These are phyloP conservation scores for Fraxinus nigra DNA, from an alignment of 305 asterid genomes.

Conservation along the genomic window DNA sequence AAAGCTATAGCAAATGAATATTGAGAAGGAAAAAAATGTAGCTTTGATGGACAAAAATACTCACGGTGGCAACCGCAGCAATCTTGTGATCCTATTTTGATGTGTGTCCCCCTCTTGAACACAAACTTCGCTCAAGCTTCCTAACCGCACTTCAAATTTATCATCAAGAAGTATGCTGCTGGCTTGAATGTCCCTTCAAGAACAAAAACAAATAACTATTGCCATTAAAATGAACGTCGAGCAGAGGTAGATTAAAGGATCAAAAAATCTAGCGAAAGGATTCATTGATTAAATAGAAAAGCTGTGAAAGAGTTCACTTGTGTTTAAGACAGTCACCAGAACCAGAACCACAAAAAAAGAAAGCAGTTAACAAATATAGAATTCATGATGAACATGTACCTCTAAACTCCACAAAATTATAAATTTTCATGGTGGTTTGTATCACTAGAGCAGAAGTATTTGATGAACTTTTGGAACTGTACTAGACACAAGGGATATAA, in stretches of 20 bases:
- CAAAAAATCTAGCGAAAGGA: neutral
- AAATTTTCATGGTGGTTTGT: neutral
- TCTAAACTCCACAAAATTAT: neutral
- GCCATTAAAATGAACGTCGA: neutral
- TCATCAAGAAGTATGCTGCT: slow-evolving; percentile 58
- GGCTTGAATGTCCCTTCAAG: slow-evolving; percentile 50
- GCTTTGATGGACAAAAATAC: slow-evolving; percentile 1
- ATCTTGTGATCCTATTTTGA: slow-evolving; percentile 38
- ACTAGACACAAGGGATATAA: neutral
- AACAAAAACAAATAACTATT: slow-evolving; percentile 7
- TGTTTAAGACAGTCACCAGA: neutral
- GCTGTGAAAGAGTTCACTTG: neutral
- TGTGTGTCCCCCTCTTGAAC: slow-evolving; percentile 43
- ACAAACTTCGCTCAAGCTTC: slow-evolving; percentile 51
- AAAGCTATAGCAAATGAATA: neutral
- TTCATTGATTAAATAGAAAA: slow-evolving; percentile 6
- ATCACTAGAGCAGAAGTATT: neutral
- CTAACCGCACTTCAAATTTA: slow-evolving; percentile 51
- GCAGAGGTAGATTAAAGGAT: neutral
- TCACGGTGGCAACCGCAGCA: slow-evolving; percentile 41
- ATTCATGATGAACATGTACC: neutral
- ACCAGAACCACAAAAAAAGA: neutral
- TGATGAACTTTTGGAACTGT: neutral
- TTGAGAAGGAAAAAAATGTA: neutral
- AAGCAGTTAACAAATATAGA: neutral